Percentiles rank a stretch among this genome's conserved stretches.
phyloP scores from a whole-genome alignment of 805 yeast genomes.

The Saccharomyces paradoxus region DNA sequence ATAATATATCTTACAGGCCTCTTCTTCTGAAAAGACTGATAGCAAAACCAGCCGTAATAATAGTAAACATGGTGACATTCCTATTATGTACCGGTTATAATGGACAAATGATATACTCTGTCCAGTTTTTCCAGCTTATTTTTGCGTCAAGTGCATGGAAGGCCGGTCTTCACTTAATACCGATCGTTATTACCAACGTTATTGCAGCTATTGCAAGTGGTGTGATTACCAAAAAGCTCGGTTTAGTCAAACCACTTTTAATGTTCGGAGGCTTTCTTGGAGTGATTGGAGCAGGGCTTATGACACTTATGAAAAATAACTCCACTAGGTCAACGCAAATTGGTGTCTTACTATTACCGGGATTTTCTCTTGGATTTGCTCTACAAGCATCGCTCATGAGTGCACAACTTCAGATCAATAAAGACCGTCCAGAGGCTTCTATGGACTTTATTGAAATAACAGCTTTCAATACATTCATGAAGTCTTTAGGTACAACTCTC shows the following conservation, averaged over 20 bases:
- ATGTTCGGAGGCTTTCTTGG: slow-evolving; percentile 28
- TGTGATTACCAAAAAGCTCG: slow-evolving; percentile 27
- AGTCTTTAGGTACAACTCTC: slow-evolving; percentile 18
- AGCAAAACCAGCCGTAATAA: slow-evolving; percentile 9
- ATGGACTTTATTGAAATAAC: slow-evolving; percentile 20
- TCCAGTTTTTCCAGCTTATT: slow-evolving; percentile 24
- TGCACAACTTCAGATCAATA: slow-evolving; percentile 24
- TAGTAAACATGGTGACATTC: slow-evolving; percentile 14
- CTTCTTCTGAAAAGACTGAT: slow-evolving; percentile 14
- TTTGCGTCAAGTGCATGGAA: slow-evolving; percentile 18
- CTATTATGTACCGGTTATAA: slow-evolving; percentile 16
- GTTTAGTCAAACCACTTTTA: slow-evolving; percentile 31
- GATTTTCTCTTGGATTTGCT: slow-evolving; percentile 31
- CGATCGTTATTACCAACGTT: slow-evolving; percentile 18
- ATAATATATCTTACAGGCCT: slow-evolving; percentile 10
- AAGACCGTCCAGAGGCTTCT: slow-evolving; percentile 11
- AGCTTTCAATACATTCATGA: slow-evolving; percentile 19
- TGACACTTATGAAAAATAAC: slow-evolving; percentile 27
- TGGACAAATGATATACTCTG: slow-evolving; percentile 17
- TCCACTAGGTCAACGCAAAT: slow-evolving; percentile 26
- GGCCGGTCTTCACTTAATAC: slow-evolving; percentile 20
- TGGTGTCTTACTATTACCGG: slow-evolving; percentile 34
- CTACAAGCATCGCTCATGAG: slow-evolving; percentile 30
- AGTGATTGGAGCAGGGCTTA: slow-evolving; percentile 31
- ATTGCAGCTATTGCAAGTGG: slow-evolving; percentile 23